Evolutionary conservation across 108 stramenopile species (phyloP), one percentile per base, ranked within the genome.

Genomic region (Skeletonema grethae): DNA sequence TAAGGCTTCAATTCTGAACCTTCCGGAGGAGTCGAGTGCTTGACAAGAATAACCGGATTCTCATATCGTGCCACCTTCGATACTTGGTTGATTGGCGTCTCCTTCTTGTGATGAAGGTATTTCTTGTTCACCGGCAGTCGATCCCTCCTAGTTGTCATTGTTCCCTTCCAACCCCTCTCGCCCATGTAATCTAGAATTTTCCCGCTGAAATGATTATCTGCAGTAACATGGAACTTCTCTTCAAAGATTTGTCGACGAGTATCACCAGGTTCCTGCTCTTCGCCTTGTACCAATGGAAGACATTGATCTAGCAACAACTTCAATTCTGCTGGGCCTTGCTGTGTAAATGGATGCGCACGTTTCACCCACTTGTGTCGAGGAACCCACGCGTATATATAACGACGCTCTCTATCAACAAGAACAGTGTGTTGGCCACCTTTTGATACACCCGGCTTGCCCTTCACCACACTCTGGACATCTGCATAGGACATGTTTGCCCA

Each of bases 31-130:
- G 12, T 15, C 7, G 55, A 34, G 15, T 57, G 16, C 35, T 76
- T 76, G 12, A 76, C 75, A n/a, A 67, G 67, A n/a, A 76, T 36
- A 22, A 76, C 60, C 0, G 75, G 75, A 25, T 69, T 28, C 38
- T 61, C 35, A 39, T 69, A 76, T 30, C 75, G 55, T 56, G 74
- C 74, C 29, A 43, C 56, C 29, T 67, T 67, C 10, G 66, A 57
- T 9, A 50, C 15, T 25, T 30, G 24, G 31, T 63, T 65, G 28
- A 65, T 43, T 13, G 41, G 41, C 41, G 41, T 43, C 9, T 43
- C 41, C 13, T 43, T 43, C 41, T 43, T 43, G 13, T 43, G 41
- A 43, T 43, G 41, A 13, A 43, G 41, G 41, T 43, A 43, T 13
- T 43, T 43, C 13, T 10, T 13, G 9, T 32, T 15, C 12, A 13